Percentiles rank a stretch among this genome's conserved stretches.
Conservation (phyloP, 2,329 filamentous ascomycete species). For the Cryphonectria nitschkei region DNA sequence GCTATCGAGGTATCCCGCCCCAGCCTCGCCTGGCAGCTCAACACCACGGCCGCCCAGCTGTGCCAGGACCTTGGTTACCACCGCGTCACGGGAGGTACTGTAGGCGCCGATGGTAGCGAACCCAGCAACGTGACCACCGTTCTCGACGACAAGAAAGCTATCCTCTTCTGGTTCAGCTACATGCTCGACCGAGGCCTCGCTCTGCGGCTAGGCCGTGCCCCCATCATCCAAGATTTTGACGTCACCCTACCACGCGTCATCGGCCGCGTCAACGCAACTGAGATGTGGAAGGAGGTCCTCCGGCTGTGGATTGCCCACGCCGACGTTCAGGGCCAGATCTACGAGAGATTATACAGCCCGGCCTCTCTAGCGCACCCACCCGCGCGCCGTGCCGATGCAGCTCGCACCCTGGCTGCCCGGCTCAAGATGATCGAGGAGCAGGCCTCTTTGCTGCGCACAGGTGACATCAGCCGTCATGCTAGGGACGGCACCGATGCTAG, state of each 20-base stretch:
- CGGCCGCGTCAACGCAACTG: slow-evolving; percentile 33
- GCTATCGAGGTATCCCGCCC: slow-evolving; percentile 65
- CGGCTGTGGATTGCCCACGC: slow-evolving; percentile 59
- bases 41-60: slow-evolving; percentile 60
- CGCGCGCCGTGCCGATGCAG: slow-evolving; percentile 46
- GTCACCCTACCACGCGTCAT: slow-evolving; percentile 48
- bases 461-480: slow-evolving; percentile 41
- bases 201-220: slow-evolving; percentile 61
- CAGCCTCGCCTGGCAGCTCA: slow-evolving; percentile 67
- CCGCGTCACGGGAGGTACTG: slow-evolving; percentile 43
- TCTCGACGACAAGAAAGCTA: slow-evolving; percentile 41
- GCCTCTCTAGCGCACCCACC: slow-evolving; percentile 46
- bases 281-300: slow-evolving; percentile 53
- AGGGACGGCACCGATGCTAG: slow-evolving; percentile 35
- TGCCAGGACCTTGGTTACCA: slow-evolving; percentile 68
- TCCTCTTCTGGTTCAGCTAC: slow-evolving; percentile 57
- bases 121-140: slow-evolving; percentile 29
- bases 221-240: slow-evolving; percentile 61
- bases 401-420: slow-evolving; percentile 43
- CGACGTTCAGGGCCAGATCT: slow-evolving; percentile 61
- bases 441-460: slow-evolving; percentile 40
- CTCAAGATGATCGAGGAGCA: slow-evolving; percentile 43
- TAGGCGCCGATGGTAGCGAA: slow-evolving; percentile 22
- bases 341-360: slow-evolving; percentile 59
- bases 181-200: slow-evolving; percentile 62